Evolutionary conservation across 805 yeast species (phyloP).

Genomic region (Starmerella asiatica): DNA sequence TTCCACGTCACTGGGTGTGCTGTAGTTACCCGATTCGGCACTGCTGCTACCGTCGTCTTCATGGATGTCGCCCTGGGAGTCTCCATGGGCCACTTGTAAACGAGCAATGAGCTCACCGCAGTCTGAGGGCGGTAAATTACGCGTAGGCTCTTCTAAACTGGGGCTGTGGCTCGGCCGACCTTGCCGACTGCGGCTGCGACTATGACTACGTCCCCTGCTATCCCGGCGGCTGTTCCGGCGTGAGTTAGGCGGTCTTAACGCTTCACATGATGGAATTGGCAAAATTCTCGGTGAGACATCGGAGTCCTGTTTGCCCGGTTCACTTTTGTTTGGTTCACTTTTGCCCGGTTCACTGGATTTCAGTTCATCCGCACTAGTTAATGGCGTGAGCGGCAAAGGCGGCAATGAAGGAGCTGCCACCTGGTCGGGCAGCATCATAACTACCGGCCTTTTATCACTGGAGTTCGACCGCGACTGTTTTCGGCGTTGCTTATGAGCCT

Average conservation of each 20-base stretch:
- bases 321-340: too few species aligned
- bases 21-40: background rate
- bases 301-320: background rate
- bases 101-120: conserved; percentile 18
- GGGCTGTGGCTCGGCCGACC: background rate
- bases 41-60: background rate
- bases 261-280: background rate
- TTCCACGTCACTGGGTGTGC: background rate
- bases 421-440: background rate
- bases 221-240: background rate
- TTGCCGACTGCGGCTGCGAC: background rate
- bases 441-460: background rate
- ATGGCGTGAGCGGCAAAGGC: background rate
- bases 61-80: background rate
- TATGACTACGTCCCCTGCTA: background rate
- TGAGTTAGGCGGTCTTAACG: background rate
- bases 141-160: conserved; percentile 10
- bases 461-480: conserved; percentile 1
- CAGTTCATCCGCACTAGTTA: background rate
- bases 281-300: background rate
- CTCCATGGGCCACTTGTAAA: conserved; percentile 15
- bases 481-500: conserved; percentile 5
- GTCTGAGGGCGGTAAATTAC: conserved; percentile 4
- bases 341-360: too few species aligned
- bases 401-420: background rate